Base-by-base conservation (phyloP, 2,329 filamentous ascomycete genomes). In the Sporothrix euskadiensis region DNA sequence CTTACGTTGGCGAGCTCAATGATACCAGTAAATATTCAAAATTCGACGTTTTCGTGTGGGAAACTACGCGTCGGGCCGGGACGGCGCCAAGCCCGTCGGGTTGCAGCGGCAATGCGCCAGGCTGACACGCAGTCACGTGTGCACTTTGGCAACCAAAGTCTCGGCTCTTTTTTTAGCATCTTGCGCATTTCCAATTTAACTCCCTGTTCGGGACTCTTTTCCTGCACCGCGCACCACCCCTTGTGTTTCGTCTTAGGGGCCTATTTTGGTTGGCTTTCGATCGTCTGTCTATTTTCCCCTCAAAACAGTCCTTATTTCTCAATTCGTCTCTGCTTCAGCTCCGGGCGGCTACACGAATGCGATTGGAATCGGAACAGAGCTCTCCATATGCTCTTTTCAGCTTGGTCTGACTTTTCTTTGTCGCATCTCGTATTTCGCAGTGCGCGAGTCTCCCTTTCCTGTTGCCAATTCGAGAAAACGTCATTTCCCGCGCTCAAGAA, bases 81-180 rank as follows among this genome's bases (percentile, higher is more conserved):
- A 49, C 63, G 70, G 57, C 59, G 71, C 74, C 44, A 72, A 71
- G 61, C 9, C 70, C 9, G 32, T 19, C 65, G 61, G 71, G 22
- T 54, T 26, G 19, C 19, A 16, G 69, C 71, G 68, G 65, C 59
- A 41, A 54, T 30, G 26, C 74, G 72, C 76, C 74, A 75, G 47
- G 41, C 30, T 66, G 30, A 73, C 76, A 74, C 76, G 76, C 0
- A 32, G 26, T 77, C 76, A 77, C 76, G 76, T 77, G 76, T 5
- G 4, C 1, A 63, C 68, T 74, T 69, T 74, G 32, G 47, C 52
- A 47, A n/a, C 32, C 49, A 61, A 61, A 59, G 52, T 61, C 49
- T 61, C 54, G 63, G 63, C 63, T 59, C 39, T 59, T 61, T 68
- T 63, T 69, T 63, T 61, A n/a, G 30, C 26, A 26, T 54, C 70